A percentile compares a stretch with the other conserved stretches of the same genome.
Evolutionary conservation across 176 grass and related monocot species (phyloP).

Genomic region (Hordeum vulgare): DNA sequence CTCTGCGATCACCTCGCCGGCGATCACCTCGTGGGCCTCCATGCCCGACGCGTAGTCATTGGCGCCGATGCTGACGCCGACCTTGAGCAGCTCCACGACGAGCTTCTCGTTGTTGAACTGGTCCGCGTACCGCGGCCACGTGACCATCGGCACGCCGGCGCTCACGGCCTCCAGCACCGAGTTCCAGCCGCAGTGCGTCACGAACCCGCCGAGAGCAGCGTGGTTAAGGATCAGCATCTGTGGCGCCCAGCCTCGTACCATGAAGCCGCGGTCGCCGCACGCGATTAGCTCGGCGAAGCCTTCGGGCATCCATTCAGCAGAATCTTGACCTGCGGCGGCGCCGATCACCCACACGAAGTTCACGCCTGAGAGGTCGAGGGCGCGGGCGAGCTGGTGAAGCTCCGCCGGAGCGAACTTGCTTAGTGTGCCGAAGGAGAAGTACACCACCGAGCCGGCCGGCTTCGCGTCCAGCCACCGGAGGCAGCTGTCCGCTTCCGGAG

Average conservation of each 20-base stretch:
- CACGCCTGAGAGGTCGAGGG: neutral
- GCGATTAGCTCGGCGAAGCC: neutral
- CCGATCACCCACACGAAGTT: neutral
- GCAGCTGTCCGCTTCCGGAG: neutral
- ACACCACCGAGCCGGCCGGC: neutral
- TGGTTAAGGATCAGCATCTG: neutral
- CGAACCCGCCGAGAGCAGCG: slow-evolving; percentile 46
- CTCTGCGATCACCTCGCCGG: neutral
- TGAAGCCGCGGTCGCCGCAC: neutral
- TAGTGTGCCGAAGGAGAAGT: neutral
- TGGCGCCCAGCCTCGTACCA: neutral
- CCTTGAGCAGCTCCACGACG: neutral
- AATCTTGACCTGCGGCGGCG: neutral
- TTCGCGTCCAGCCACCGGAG: neutral
- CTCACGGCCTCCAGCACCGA: slow-evolving; percentile 36
- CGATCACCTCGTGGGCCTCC: neutral
- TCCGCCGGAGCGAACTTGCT: neutral
- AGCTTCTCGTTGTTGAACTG: neutral
- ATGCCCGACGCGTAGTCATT: neutral
- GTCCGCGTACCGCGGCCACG: neutral
- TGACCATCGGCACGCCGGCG: neutral
- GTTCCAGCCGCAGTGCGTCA: slow-evolving; percentile 66
- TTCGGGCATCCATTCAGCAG: neutral
- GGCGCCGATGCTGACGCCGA: neutral
- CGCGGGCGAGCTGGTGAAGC: neutral